These are phyloP conservation scores for Cladophialophora yegresii DNA, from an alignment of 2,329 filamentous ascomycete species.

Conservation along the genomic window DNA sequence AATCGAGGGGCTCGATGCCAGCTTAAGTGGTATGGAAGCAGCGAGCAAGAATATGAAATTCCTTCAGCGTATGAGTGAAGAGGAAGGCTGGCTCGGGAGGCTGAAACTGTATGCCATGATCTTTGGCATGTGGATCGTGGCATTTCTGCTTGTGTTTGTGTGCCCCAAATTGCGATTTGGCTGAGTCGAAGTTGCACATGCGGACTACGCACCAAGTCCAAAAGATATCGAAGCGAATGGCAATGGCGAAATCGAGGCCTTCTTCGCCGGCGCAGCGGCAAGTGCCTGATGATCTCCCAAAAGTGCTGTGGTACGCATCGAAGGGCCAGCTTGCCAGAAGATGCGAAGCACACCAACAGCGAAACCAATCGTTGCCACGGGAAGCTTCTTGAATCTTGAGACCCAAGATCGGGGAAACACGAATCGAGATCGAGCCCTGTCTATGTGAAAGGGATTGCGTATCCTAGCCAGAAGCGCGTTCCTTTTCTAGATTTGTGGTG, in stretches of 20 bases:
- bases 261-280: neutral
- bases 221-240: neutral
- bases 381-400: constrained; percentile 13
- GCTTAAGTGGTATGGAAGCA: constrained; percentile 71
- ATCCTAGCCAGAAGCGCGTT: constrained; percentile 2
- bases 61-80: constrained; percentile 78
- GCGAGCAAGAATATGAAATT: constrained; percentile 76
- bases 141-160: constrained; percentile 79
- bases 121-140: constrained; percentile 74
- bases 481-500: constrained; percentile 1
- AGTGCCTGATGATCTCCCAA: constrained; percentile 16
- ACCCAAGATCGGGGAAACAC: constrained; percentile 2
- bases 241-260: neutral
- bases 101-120: constrained; percentile 84
- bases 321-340: neutral
- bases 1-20: constrained; percentile 73
- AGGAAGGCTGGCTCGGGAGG: constrained; percentile 81
- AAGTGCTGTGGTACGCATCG: neutral
- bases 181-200: neutral
- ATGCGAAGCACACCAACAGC: constrained; percentile 1
- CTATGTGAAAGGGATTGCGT: constrained; percentile 10
- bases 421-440: neutral
- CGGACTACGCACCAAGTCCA: neutral
- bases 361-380: constrained; percentile 10
- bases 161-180: constrained; percentile 81